These are phyloP conservation scores for Collariella sp. DNA, from an alignment of 495 filamentous ascomycete genomes.

Conservation along the genomic window DNA sequence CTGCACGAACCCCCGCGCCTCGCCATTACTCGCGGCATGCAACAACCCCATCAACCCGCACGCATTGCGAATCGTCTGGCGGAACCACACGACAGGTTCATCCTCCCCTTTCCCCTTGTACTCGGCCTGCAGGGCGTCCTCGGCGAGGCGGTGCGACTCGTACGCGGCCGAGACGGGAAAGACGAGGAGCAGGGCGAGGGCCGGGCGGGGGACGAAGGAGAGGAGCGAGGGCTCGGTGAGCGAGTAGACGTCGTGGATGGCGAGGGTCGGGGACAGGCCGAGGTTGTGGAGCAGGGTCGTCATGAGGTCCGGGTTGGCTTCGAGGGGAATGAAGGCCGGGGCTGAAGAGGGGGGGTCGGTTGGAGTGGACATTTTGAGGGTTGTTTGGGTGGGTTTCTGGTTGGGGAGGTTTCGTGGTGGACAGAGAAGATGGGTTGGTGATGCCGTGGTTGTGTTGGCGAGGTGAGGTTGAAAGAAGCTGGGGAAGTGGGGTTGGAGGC, in stretches of 20 bases:
- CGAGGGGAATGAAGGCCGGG: conserved; percentile 43
- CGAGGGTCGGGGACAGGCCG: conserved; percentile 56
- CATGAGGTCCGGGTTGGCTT: conserved; percentile 73
- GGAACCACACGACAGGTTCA: conserved; percentile 70
- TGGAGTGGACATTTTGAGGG: conserved; percentile 24
- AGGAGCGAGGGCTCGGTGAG: conserved; percentile 73
- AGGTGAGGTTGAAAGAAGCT: neutral
- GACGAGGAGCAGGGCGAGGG: conserved; percentile 73
- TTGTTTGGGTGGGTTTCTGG: neutral
- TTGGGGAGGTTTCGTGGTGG: neutral
- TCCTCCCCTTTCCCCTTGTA: conserved; percentile 34
- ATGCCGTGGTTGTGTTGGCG: neutral
- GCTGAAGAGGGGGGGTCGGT: conserved; percentile 26
- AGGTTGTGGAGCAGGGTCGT: conserved; percentile 64
- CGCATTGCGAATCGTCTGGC: conserved; percentile 75
- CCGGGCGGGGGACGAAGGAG: conserved; percentile 73
- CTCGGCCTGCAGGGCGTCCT: conserved; percentile 48
- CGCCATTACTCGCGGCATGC: conserved; percentile 60
- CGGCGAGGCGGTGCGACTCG: conserved; percentile 53
- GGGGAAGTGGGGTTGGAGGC: neutral
- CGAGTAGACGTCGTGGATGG: conserved; percentile 76
- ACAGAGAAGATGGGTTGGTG: too few relatives aligned
- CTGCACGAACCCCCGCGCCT: conserved; percentile 37
- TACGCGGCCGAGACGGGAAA: conserved; percentile 69
- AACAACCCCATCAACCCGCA: conserved; percentile 74